phyloP scores from a whole-genome alignment of 306 rosid species.

The Cicer chorassanicum region DNA sequence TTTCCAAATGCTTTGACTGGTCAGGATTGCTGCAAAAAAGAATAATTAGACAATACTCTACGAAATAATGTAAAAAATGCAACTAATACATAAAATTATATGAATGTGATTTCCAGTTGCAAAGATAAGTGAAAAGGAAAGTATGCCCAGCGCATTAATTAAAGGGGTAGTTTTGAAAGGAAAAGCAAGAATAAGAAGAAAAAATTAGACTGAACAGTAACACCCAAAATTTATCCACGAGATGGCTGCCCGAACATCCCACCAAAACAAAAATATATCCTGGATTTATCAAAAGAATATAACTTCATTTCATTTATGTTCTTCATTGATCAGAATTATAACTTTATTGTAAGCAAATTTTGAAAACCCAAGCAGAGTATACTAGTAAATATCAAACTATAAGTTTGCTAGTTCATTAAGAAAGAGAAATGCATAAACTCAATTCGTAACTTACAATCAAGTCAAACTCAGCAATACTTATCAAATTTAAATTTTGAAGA shows the following conservation, averaged over 20 bases:
- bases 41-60: neutral
- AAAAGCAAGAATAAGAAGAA: neutral
- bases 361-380: too few relatives aligned
- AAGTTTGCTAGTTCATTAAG: neutral
- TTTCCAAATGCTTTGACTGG: constrained; percentile 97
- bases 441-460: neutral
- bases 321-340: too few relatives aligned
- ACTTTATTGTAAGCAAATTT: too few relatives aligned
- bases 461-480: neutral
- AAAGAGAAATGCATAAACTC: neutral
- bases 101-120: neutral
- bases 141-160: constrained; percentile 5
- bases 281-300: too few relatives aligned
- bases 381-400: too few relatives aligned
- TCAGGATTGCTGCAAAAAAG: constrained; percentile 82
- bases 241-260: neutral
- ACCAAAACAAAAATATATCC: neutral
- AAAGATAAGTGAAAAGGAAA: neutral
- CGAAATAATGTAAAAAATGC: constrained; percentile 1
- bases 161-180: neutral
- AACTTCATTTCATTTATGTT: too few relatives aligned
- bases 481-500: neutral
- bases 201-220: neutral
- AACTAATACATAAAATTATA: constrained; percentile 16
- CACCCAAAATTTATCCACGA: neutral